Evolutionary conservation across 805 yeast genomes (phyloP), one percentile per base, ranked within the genome.

Genomic region (Zygoascus biomembranicola): DNA sequence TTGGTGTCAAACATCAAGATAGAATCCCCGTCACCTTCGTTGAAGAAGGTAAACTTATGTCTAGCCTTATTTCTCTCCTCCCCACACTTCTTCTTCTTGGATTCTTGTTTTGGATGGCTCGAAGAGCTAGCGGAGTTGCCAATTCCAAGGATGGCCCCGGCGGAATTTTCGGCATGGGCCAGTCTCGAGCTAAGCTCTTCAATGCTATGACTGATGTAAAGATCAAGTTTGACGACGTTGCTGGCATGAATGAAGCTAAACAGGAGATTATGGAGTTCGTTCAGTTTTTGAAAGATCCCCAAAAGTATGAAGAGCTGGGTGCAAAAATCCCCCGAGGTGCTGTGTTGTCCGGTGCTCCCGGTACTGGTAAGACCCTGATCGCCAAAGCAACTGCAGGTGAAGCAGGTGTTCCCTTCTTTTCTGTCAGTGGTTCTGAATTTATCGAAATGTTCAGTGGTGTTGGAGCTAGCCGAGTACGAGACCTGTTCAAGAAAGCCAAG

Each of bases 381-480:
- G 97, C 97, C 23, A 89, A 87, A 68, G 97, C 97, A 11, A 90
- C 97, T 26, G 97, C 97, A 2, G 97, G 97, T 61, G 97, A 90
- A 68, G 96, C 97, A 1, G 94, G 88, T 50, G 97, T 90, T 50
- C 96, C 97, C 26, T 90, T 90, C 68, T 82, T 82, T 59, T 84
- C 94, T 20, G 96, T 90, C 6, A 85, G 95, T 1, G 97, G 96
- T 62, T 88, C 96, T 13, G 97, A 90, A 67, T 90, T 90, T 61
- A 95, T 89, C n/a, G 96, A 90, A 69, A 90, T 90, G 96, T 90
- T 87, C 74, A 95, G 87, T 19, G 97, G 97, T 72, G 96, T 90
- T 26, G 97, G 97, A 73, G 96, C 97, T 3, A 84, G 92, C 2
- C 79, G 97, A 69, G 97, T 90, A 43, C 86, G 97, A 68, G 97